Percentiles rank a stretch among this genome's conserved stretches.
Conservation (phyloP, 331 rosid species). For the Arachis monticola region DNA sequence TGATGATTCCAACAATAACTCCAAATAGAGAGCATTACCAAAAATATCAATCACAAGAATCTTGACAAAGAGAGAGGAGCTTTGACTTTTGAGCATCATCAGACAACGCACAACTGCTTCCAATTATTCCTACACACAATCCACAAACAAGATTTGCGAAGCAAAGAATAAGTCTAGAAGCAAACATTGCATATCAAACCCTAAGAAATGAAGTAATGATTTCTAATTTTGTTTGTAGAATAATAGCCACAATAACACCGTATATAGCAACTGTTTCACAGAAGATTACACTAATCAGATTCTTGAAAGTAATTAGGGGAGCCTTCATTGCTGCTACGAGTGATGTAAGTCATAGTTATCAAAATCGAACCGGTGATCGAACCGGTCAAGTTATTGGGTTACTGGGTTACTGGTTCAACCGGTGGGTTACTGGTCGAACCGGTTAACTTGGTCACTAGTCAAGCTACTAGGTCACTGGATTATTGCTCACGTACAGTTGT, state of each 20-base stretch:
- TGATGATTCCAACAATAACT: conserved; percentile 92
- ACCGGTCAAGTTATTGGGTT: no score
- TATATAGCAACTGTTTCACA: conserved; percentile 99
- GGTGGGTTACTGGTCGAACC: no score
- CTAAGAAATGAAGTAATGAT: conserved; percentile 75
- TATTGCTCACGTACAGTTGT: no score
- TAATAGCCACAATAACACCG: conserved; percentile 97
- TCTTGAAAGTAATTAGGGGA: no score
- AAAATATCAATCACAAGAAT: conserved; percentile 98
- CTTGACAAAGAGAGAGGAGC: conserved; percentile 84
- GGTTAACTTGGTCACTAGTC: no score
- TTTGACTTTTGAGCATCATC: conserved; percentile 72
- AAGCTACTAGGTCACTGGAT: no score
- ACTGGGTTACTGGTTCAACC: no score
- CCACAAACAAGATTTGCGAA: conserved; percentile 97
- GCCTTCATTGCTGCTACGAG: no score
- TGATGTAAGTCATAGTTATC: no score
- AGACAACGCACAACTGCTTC: conserved; percentile 96
- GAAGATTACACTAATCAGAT: conserved; percentile 67
- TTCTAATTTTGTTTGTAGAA: conserved; percentile 94
- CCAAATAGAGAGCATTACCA: conserved; percentile 95
- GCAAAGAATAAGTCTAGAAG: conserved; percentile 91
- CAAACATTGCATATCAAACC: conserved; percentile 96
- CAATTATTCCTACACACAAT: conserved; percentile 93
- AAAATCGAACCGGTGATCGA: no score